A percentile compares a stretch with the other conserved stretches of the same genome.
phyloP scores from a whole-genome alignment of 495 filamentous ascomycete species.

The Zalerion maritima region DNA sequence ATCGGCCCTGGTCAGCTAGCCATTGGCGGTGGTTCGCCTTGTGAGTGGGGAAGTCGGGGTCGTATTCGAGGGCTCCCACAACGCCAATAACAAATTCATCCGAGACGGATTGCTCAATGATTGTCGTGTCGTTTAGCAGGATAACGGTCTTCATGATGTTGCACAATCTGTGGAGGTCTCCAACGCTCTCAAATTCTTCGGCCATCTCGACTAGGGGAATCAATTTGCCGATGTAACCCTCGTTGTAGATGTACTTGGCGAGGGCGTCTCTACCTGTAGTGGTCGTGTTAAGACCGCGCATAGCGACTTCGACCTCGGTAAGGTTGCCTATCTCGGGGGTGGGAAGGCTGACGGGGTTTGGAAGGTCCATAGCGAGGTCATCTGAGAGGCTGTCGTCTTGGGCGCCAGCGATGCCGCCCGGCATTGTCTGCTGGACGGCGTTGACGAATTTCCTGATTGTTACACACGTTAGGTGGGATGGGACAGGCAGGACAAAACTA shows the following conservation, averaged over 20 bases:
- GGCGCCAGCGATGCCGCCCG: slow-evolving; percentile 10
- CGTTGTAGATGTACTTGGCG: slow-evolving; percentile 67
- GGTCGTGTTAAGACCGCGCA: slow-evolving; percentile 59
- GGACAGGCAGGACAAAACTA: background rate
- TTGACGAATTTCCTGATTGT: slow-evolving; percentile 74
- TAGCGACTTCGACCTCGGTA: slow-evolving; percentile 64
- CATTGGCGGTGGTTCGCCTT: slow-evolving; percentile 96
- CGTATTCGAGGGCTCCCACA: slow-evolving; percentile 93
- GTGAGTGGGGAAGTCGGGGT: slow-evolving; percentile 96
- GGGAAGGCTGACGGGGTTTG: slow-evolving; percentile 58
- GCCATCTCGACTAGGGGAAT: slow-evolving; percentile 72
- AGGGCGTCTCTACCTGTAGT: slow-evolving; percentile 74
- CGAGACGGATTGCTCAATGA: slow-evolving; percentile 85
- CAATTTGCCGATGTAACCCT: slow-evolving; percentile 79
- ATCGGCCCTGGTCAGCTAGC: slow-evolving; percentile 72
- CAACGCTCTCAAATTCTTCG: slow-evolving; percentile 76
- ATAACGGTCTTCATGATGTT: slow-evolving; percentile 97
- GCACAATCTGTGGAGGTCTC: slow-evolving; percentile 80
- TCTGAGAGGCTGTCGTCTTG: slow-evolving; percentile 84
- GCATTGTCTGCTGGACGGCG: slow-evolving; percentile 51
- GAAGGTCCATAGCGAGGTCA: slow-evolving; percentile 53
- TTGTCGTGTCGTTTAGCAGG: slow-evolving; percentile 80
- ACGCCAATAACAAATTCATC: slow-evolving; percentile 84
- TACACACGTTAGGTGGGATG: slow-evolving; percentile 7
- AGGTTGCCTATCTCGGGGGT: slow-evolving; percentile 65